phyloP scores from a whole-genome alignment of 306 rosid species.

The Trifolium subterraneum region DNA sequence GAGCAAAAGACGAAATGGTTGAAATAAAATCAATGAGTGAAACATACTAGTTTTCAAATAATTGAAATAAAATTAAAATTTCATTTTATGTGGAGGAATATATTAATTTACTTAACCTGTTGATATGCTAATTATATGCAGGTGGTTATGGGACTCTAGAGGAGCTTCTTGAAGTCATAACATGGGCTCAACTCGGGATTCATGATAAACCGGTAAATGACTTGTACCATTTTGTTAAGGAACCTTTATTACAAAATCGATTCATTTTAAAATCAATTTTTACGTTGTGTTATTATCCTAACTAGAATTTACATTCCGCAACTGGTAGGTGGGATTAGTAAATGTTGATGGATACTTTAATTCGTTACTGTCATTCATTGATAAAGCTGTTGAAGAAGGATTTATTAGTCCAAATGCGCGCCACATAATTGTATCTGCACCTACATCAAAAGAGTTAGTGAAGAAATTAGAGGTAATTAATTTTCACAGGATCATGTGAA shows the following conservation, averaged over 20 bases:
- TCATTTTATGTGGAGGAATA: too few species aligned
- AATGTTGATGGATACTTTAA: constrained; percentile 98
- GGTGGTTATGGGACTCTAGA: constrained; percentile 99
- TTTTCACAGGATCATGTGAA: constrained; percentile 8
- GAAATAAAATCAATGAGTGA: too few species aligned
- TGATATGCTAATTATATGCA: constrained; percentile 43
- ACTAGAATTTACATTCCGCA: constrained; percentile 31
- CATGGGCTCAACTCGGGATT: constrained; percentile 99
- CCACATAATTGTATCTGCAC: constrained; percentile 88
- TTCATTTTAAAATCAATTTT: too few species aligned
- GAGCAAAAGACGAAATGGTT: too few species aligned
- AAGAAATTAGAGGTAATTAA: constrained; percentile 86
- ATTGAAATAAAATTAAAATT: too few species aligned
- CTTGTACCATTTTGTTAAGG: constrained; percentile 20
- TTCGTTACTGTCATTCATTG: constrained; percentile 82
- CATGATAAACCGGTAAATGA: constrained; percentile 89
- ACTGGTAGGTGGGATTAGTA: constrained; percentile 83
- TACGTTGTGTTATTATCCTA: constrained; percentile 1
- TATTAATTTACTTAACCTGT: too few species aligned
- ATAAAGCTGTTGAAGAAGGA: constrained; percentile 98
- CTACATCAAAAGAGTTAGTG: constrained; percentile 86
- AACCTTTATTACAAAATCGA: not conserved
- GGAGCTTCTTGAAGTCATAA: constrained; percentile 96
- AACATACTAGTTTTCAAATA: too few species aligned
- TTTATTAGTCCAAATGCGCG: constrained; percentile 92